phyloP scores from a whole-genome alignment of 805 yeast species.

The Starmerella stellata region DNA sequence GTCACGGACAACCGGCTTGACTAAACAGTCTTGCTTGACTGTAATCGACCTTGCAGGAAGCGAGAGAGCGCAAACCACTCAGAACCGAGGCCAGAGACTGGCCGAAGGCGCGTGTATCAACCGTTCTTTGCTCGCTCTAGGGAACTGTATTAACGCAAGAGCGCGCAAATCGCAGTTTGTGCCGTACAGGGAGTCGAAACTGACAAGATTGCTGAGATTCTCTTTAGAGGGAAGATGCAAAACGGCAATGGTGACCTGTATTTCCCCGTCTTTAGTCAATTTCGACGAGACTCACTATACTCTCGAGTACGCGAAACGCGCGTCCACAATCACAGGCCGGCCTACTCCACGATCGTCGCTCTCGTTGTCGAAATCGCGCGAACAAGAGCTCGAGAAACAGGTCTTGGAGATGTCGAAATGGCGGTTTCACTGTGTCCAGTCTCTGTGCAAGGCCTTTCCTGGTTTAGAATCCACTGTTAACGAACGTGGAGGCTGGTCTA shows the following conservation, averaged over 20 bases:
- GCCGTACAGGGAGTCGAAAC: conserved; percentile 80
- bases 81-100: conserved; percentile 61
- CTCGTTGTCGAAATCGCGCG: neutral
- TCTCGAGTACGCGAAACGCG: conserved; percentile 75
- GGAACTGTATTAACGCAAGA: conserved; percentile 83
- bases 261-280: conserved; percentile 70
- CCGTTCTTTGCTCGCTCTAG: conserved; percentile 69
- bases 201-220: conserved; percentile 70
- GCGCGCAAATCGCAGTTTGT: conserved; percentile 45
- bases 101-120: conserved; percentile 90
- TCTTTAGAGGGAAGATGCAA: conserved; percentile 88
- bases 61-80: conserved; percentile 82
- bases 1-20: neutral
- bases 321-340: conserved; percentile 20
- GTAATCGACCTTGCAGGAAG: conserved; percentile 90
- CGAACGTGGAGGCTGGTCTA: neutral
- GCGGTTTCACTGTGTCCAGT: neutral
- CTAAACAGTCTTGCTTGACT: conserved; percentile 42
- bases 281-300: conserved; percentile 89
- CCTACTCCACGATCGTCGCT: neutral
- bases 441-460: neutral
- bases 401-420: neutral
- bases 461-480: neutral
- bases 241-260: conserved; percentile 90
- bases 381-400: neutral